phyloP scores from a whole-genome alignment of 2,329 filamentous ascomycete genomes.

The Tympanopsis confertula region DNA sequence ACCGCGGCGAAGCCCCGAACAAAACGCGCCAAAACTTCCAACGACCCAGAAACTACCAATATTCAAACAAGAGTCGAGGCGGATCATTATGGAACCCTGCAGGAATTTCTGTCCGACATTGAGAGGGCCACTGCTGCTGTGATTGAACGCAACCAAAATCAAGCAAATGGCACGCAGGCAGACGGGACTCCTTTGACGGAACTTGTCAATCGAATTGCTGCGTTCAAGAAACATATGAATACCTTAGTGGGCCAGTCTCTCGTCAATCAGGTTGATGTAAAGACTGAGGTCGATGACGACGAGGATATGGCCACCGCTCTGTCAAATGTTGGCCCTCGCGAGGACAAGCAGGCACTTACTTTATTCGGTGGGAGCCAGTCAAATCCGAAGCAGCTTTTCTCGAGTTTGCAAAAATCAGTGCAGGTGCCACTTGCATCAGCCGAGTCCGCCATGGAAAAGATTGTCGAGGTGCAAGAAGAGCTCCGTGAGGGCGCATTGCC shows the following conservation, averaged over 20 bases:
- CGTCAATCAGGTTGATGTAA: neutral
- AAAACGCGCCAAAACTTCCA: constrained; percentile 26
- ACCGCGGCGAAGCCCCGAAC: constrained; percentile 22
- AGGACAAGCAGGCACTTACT: neutral
- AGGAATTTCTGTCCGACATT: constrained; percentile 26
- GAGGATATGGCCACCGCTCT: no score
- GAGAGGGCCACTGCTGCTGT: constrained; percentile 21
- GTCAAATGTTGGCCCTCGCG: neutral
- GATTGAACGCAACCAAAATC: constrained; percentile 20
- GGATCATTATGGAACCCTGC: constrained; percentile 23
- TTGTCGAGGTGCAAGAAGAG: constrained; percentile 19
- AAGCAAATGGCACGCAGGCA: constrained; percentile 11
- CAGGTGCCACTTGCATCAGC: constrained; percentile 17
- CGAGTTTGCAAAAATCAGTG: constrained; percentile 57
- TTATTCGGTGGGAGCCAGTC: constrained; percentile 48
- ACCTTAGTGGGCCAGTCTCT: neutral
- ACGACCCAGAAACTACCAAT: constrained; percentile 17
- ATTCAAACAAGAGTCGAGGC: constrained; percentile 23
- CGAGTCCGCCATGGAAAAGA: constrained; percentile 13
- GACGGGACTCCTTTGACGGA: constrained; percentile 10
- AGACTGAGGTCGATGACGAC: neutral
- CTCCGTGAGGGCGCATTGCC: constrained; percentile 60
- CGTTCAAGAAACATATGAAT: neutral
- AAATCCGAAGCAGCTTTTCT: constrained; percentile 70
- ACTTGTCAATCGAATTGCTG: neutral